These are phyloP conservation scores for Paxillus rubicundulus DNA, from an alignment of 768 basidiomycete genomes.

Conservation along the genomic window DNA sequence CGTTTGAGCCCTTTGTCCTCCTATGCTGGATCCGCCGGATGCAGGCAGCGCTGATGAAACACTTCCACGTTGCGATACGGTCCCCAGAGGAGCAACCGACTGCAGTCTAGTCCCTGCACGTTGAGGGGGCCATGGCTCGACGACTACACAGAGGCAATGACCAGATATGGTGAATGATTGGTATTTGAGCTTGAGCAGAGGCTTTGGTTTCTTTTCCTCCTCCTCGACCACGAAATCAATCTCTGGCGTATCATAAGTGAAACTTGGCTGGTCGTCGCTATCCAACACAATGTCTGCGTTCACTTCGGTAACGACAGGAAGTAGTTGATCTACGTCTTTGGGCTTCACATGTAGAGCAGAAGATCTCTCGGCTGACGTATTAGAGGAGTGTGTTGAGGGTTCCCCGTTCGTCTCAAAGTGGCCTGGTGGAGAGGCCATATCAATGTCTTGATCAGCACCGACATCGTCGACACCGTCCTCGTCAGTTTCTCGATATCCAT, in stretches of 20 bases:
- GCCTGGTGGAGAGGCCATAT: conserved; percentile 12
- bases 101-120: conserved; percentile 34
- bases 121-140: conserved; percentile 74
- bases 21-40: conserved; percentile 11
- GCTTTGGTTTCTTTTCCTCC: conserved; percentile 73
- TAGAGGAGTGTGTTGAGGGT: background rate
- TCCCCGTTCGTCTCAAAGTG: background rate
- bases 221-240: conserved; percentile 49
- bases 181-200: conserved; percentile 61
- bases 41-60: conserved; percentile 31
- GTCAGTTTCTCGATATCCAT: conserved; percentile 26
- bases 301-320: background rate
- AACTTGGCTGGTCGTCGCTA: background rate
- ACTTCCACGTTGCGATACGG: conserved; percentile 17
- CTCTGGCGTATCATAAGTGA: conserved; percentile 2
- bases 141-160: conserved; percentile 75
- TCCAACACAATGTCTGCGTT: background rate
- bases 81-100: conserved; percentile 31
- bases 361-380: conserved; percentile 4
- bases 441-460: conserved; percentile 9
- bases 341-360: background rate
- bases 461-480: conserved; percentile 13
- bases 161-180: conserved; percentile 69
- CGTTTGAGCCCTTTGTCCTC: conserved; percentile 44
- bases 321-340: conserved; percentile 2